Evolutionary conservation across 306 rosid species (phyloP).

Genomic region (Gastrolobium villosum): DNA sequence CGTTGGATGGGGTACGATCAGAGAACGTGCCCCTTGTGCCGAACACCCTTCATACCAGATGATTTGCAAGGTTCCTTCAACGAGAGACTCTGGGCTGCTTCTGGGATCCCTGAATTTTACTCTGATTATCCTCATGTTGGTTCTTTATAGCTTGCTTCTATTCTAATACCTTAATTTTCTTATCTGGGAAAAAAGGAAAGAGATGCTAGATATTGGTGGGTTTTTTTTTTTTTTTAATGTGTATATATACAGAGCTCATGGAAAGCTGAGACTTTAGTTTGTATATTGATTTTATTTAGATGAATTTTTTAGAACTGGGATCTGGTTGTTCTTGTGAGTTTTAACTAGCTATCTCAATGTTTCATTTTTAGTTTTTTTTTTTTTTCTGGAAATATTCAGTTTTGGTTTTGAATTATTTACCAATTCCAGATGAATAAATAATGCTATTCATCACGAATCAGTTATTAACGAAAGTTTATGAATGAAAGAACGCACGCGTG

Average conservation of each 20-base stretch:
- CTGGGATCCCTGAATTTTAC: slow-evolving; percentile 76
- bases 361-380: neutral
- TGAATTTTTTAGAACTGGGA: slow-evolving; percentile 38
- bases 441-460: too few species aligned
- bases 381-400: too few species aligned
- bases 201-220: too few species aligned
- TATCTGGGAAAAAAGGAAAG: neutral
- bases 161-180: neutral
- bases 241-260: slow-evolving; percentile 36
- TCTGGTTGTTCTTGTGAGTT: neutral
- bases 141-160: slow-evolving; percentile 37
- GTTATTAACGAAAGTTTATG: neutral
- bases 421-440: neutral
- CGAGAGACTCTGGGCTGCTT: slow-evolving; percentile 76
- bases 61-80: slow-evolving; percentile 64
- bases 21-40: slow-evolving; percentile 87
- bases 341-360: neutral
- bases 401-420: neutral
- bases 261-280: slow-evolving; percentile 23
- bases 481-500: neutral
- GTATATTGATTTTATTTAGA: slow-evolving; percentile 40
- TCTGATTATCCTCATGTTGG: slow-evolving; percentile 48
- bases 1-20: slow-evolving; percentile 94
- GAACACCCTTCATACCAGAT: slow-evolving; percentile 69
- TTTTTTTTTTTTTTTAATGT: neutral